These are phyloP conservation scores for Stipa capillata DNA, from an alignment of 176 grass and related monocot species.

Conservation along the genomic window DNA sequence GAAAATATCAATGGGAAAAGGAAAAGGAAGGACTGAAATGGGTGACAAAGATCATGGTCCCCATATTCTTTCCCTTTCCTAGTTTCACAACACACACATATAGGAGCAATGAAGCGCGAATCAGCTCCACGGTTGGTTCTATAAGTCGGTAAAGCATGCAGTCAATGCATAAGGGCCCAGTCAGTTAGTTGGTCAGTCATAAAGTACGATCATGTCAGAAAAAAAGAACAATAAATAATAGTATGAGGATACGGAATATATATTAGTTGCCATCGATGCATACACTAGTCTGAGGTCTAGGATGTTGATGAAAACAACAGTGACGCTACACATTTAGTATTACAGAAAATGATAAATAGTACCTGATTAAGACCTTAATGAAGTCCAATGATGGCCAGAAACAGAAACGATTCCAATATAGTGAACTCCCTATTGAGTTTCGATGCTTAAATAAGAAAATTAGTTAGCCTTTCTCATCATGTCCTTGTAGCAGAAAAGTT, in stretches of 20 bases:
- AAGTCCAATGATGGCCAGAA: slow-evolving; percentile 18
- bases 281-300: slow-evolving; percentile 17
- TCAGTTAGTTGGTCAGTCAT: slow-evolving; percentile 58
- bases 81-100: slow-evolving; percentile 23
- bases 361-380: slow-evolving; percentile 21
- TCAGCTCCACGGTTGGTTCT: slow-evolving; percentile 36
- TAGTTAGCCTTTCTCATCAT: slow-evolving; percentile 1
- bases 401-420: slow-evolving; percentile 18
- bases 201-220: slow-evolving; percentile 36
- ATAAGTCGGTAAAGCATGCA: slow-evolving; percentile 35
- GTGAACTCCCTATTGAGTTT: slow-evolving; percentile 10
- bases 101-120: slow-evolving; percentile 35
- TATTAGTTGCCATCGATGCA: slow-evolving; percentile 18
- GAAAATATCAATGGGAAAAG: slow-evolving; percentile 18
- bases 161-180: slow-evolving; percentile 41
- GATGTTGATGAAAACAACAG: slow-evolving; percentile 38
- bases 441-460: slow-evolving; percentile 26
- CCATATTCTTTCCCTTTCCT: slow-evolving; percentile 24
- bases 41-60: slow-evolving; percentile 28
- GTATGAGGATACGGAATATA: slow-evolving; percentile 9
- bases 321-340: slow-evolving; percentile 21
- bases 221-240: neutral
- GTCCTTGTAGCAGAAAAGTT: slow-evolving; percentile 24
- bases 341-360: slow-evolving; percentile 11
- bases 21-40: slow-evolving; percentile 2